These are phyloP conservation scores for Hordeum vulgare DNA, from an alignment of 176 grass and related monocot genomes.

Conservation along the genomic window DNA sequence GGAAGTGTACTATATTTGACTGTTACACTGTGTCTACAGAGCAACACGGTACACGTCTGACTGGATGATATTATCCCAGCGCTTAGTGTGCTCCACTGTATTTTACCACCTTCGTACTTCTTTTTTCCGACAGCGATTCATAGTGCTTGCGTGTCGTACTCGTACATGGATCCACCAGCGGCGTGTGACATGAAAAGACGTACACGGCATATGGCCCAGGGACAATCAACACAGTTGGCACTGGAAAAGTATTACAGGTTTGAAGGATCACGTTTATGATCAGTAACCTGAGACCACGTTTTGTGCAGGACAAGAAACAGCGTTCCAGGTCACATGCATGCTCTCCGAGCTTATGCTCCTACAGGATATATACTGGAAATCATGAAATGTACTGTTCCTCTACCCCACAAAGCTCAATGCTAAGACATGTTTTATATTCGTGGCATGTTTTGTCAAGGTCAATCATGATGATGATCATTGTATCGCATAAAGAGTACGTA, in stretches of 20 bases:
- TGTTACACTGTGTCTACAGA: background rate
- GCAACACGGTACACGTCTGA: background rate
- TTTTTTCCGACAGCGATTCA: background rate
- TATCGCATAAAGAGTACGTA: background rate
- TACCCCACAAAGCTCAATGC: background rate
- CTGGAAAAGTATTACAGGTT: background rate
- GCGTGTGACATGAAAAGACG: background rate
- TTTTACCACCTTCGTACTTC: background rate
- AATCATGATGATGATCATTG: conserved; percentile 1
- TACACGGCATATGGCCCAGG: background rate
- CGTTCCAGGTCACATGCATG: background rate
- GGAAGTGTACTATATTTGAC: background rate
- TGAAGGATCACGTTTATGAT: background rate
- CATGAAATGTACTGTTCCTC: conserved; percentile 5
- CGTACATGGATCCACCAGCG: background rate
- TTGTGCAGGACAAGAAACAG: background rate
- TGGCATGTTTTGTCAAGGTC: conserved; percentile 23
- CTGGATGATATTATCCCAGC: background rate
- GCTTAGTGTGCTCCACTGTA: background rate
- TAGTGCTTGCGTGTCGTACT: background rate
- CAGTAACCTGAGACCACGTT: conserved; percentile 3
- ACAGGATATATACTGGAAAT: conserved; percentile 2
- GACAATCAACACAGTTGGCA: conserved; percentile 3
- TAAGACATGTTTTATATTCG: background rate
- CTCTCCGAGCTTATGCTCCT: conserved; percentile 14